Base-by-base conservation (phyloP, 805 yeast genomes). In the Spathaspora arborariae region DNA sequence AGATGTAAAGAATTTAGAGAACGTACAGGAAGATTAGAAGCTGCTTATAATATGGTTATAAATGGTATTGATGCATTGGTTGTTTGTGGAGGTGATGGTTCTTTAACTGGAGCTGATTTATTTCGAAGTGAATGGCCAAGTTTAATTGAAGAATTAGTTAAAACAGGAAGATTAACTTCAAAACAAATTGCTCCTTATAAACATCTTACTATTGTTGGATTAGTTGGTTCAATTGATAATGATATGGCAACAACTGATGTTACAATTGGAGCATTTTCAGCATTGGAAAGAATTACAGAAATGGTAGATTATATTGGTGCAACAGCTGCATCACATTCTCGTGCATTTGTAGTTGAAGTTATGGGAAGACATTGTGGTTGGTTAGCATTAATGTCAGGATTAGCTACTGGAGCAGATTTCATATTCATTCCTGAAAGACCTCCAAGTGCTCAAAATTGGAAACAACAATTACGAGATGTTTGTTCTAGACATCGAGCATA, bases 291-390 rank as follows among this genome's bases (percentile, higher is more conserved):
- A 60, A 85, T 85, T 54, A 80, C 86, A 57, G 81, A 82, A 58
- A 80, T 82, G 65, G 79, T 86, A 52, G 95, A 86, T 65, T 86
- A 84, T 60, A 85, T 86, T 50, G 92, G 85, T 62, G 89, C 91
- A 20, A 86, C 95, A 20, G 95, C 95, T 20, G 78, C 79, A 44
- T 85, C 91, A 1, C 95, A 86, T 63, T 84, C 89, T 24, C 72
- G 95, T 61, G 94, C 92, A 3, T 86, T 86, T 58, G 88, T 86
- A 36, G 82, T 86, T 37, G 95, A 86, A 68, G 95, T 86, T 16
- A 86, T 86, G 95, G 95, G 95, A 50, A 76, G 95, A 66, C 90
- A 86, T 63, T 86, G 95, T 72, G 95, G 95, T 52, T 86, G 95
- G 95, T 74, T 86, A 52, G 92, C 87, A 1, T 69, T 86, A 51